Evolutionary conservation across 805 yeast genomes (phyloP), one percentile per base, ranked within the genome.

Genomic region (Schwanniomyces vanrijiae): DNA sequence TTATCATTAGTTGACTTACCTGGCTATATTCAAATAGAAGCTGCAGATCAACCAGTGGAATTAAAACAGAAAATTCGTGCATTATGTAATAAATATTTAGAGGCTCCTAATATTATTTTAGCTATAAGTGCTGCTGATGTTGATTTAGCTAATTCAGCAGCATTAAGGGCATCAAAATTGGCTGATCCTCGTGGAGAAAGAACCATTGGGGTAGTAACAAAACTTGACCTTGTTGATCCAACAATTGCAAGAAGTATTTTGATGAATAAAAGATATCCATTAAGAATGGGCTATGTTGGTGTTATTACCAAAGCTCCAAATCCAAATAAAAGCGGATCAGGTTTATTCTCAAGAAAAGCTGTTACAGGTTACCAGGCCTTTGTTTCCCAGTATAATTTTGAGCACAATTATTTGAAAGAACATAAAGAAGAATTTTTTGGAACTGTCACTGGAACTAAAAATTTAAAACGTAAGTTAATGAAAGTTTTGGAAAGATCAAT

Each of bases 71-170:
- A 84, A 61, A 94, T 94, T 55, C 75, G 88, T 49, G 81, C 77
- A 44, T 73, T 94, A 25, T 94, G 98, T 68, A 88, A 88, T 55
- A 82, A 82, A 62, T 94, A 94, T 61, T 76, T 94, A 50, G 89
- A 87, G 59, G 84, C 86, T 13, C 99, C 99, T 19, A 94, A 94
- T 61, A 89, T 94, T 43, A 94, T 94, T 35, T 75, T 94, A 56
- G 99, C 99, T 0, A 94, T 95, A 21, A 89, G 96, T 9, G 90
- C 99, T 0, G 99, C 99, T 0, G 98, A 94, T 67, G 99, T 94
- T 2, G 99, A 94, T 72, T 73, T 94, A 58, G 99, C 99, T 0
- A 94, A 94, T 65, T 90, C 97, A 26, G 81, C 97, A 1, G 98
- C 99, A 0, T 77, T 94, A 48, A 75, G 96, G 47, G 97, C 99